phyloP scores from a whole-genome alignment of 2,329 filamentous ascomycete species.

The Torrubiellomyces zombiae region DNA sequence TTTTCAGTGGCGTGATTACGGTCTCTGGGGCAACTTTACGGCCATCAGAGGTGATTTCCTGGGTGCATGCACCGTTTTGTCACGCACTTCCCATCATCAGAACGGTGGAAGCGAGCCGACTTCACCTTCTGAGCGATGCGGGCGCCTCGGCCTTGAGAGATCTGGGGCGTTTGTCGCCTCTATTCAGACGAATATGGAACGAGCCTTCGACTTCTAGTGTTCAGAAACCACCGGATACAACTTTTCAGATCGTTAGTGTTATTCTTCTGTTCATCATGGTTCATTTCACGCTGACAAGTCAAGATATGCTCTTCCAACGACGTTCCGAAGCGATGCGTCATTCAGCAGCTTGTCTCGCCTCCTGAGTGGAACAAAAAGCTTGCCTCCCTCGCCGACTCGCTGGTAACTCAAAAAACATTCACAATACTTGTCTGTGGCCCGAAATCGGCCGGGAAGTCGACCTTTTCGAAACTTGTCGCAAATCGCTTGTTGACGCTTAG shows the following conservation, averaged over 20 bases:
- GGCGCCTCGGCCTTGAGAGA: constrained; percentile 29
- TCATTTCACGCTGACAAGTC: constrained; percentile 7
- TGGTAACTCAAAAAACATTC: too few species aligned
- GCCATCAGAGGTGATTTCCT: constrained; percentile 27
- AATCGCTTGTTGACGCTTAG: constrained; percentile 46
- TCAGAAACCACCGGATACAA: constrained; percentile 12
- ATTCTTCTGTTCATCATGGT: background rate
- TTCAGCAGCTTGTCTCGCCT: constrained; percentile 39
- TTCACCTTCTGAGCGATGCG: constrained; percentile 41
- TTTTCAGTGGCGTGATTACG: constrained; percentile 44
- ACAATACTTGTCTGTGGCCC: constrained; percentile 48
- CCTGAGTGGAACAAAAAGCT: constrained; percentile 45
- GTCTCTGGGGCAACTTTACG: constrained; percentile 48
- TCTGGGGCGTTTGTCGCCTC: constrained; percentile 44
- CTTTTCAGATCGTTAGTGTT: constrained; percentile 33
- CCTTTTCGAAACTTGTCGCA: constrained; percentile 47
- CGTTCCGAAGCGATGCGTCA: constrained; percentile 26
- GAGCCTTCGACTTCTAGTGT: too few species aligned
- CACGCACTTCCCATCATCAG: constrained; percentile 53
- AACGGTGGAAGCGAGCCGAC: constrained; percentile 27
- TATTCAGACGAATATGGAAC: constrained; percentile 53
- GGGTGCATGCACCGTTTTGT: constrained; percentile 50
- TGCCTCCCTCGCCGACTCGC: constrained; percentile 22
- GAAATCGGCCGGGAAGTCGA: constrained; percentile 62
- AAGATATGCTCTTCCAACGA: constrained; percentile 39